Evolutionary conservation across 2,329 filamentous ascomycete species (phyloP), one percentile per base, ranked within the genome.

Genomic region (Penicillium freii): DNA sequence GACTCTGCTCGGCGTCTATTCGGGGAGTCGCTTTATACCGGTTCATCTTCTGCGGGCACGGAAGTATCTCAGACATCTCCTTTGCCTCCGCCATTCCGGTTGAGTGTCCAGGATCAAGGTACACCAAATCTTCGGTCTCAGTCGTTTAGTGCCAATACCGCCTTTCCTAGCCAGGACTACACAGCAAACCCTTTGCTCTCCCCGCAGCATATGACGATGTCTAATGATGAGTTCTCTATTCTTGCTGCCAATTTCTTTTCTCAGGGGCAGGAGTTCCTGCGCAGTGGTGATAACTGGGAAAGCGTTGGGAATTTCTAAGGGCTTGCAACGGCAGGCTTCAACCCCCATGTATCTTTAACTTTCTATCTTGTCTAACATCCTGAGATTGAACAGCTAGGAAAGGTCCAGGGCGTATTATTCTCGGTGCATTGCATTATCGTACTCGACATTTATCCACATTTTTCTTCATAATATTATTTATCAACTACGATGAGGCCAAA

Each of bases 201-300:
- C 10, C 66, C 66, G 8, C 60, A 63, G 10, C 63, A 67, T 3
- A 47, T 68, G 21, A 67, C 67, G 19, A 56, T 70, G 15, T 62
- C 68, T 17, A 71, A 78, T 60, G 75, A 79, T 57, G 77, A 79
- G 27, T 70, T 78, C 31, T 78, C 77, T 2, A 79, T 81, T 34
- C 66, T 80, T 43, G 78, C 78, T 4, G 74, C 79, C 46, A 80
- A 77, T 59, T 80, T 80, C 61, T 81, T 81, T 56, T 75, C 77
- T 15, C 77, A 78, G 52, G 75, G 77, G 2, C 73, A 77, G 51
- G 75, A 77, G 49, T 76, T 77, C 51, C 63, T 76, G 40, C 71
- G 74, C 21, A 70, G 68, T 51, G 64, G 70, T 31, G 75, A 77
- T 58, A 72, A 71, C 40, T 72, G 74, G 66, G 73, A 72, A 42